These are phyloP conservation scores for Helicocarpus griseus DNA, from an alignment of 2,329 filamentous ascomycete genomes.

Conservation along the genomic window DNA sequence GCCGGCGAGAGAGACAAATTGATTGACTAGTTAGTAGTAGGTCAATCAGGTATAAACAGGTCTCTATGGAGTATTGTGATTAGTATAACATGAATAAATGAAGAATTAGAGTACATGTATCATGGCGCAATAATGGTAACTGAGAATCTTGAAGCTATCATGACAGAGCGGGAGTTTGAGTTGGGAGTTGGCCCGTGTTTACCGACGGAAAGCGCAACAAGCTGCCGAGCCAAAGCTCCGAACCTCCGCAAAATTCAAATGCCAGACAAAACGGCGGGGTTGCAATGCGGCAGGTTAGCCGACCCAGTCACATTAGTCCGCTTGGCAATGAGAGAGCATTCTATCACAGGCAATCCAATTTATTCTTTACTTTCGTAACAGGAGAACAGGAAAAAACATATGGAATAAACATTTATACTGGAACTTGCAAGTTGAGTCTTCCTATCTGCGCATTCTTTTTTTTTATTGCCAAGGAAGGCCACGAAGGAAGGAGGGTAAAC, in stretches of 20 bases:
- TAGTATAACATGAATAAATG: too few relatives aligned
- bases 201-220: constrained; percentile 10
- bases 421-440: too few relatives aligned
- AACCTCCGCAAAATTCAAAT: neutral
- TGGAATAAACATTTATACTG: too few relatives aligned
- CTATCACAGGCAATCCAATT: too few relatives aligned
- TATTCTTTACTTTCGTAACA: too few relatives aligned
- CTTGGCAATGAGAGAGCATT: too few relatives aligned
- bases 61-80: neutral
- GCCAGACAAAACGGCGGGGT: neutral
- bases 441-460: too few relatives aligned
- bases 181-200: neutral
- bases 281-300: neutral
- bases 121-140: neutral
- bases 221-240: neutral
- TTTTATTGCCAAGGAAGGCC: too few relatives aligned
- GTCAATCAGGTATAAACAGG: too few relatives aligned
- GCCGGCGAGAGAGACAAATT: neutral
- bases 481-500: too few relatives aligned
- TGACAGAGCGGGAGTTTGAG: neutral
- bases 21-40: too few relatives aligned
- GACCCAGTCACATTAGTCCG: neutral
- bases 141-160: neutral
- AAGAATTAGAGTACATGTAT: neutral
- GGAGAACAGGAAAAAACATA: neutral